A percentile compares a stretch with the other conserved stretches of the same genome.
phyloP scores from a whole-genome alignment of 495 filamentous ascomycete species.

The Penicillium turbatum region DNA sequence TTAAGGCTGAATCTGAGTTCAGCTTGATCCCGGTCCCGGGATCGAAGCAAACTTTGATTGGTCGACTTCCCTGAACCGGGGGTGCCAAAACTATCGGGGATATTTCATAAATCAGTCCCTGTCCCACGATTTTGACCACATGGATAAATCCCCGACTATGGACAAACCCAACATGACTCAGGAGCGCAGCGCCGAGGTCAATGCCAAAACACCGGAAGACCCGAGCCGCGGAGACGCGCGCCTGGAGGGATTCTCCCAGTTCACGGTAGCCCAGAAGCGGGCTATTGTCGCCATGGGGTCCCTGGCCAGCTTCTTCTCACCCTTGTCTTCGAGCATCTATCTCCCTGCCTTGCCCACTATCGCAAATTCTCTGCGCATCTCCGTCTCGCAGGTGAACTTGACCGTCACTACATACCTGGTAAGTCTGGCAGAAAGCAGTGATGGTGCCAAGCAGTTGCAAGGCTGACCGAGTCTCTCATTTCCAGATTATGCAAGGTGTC shows the following conservation, averaged over 20 bases:
- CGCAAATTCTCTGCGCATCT: slow-evolving; percentile 28
- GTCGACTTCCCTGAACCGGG: slow-evolving; percentile 5
- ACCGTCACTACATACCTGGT: slow-evolving; percentile 45
- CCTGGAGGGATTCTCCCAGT: slow-evolving; percentile 5
- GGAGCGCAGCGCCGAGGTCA: background rate
- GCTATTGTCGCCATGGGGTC: slow-evolving; percentile 16
- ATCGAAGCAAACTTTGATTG: background rate
- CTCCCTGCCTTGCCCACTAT: slow-evolving; percentile 40
- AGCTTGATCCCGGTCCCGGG: slow-evolving; percentile 3
- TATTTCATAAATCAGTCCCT: background rate
- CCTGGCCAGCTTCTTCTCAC: slow-evolving; percentile 32
- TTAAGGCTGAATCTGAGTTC: background rate
- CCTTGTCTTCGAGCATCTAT: slow-evolving; percentile 44
- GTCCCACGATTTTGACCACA: background rate
- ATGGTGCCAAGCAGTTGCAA: background rate
- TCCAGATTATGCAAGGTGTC: slow-evolving; percentile 42
- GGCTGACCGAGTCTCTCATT: background rate
- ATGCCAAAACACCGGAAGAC: background rate
- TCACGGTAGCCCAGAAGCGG: slow-evolving; percentile 13
- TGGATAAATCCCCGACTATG: slow-evolving; percentile 1
- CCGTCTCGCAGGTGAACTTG: slow-evolving; percentile 38
- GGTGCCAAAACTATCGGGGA: background rate
- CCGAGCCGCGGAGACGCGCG: background rate
- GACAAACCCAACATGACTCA: background rate
- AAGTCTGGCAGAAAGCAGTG: background rate